phyloP scores from a whole-genome alignment of 176 grass and related monocot genomes.

The Poa annua region DNA sequence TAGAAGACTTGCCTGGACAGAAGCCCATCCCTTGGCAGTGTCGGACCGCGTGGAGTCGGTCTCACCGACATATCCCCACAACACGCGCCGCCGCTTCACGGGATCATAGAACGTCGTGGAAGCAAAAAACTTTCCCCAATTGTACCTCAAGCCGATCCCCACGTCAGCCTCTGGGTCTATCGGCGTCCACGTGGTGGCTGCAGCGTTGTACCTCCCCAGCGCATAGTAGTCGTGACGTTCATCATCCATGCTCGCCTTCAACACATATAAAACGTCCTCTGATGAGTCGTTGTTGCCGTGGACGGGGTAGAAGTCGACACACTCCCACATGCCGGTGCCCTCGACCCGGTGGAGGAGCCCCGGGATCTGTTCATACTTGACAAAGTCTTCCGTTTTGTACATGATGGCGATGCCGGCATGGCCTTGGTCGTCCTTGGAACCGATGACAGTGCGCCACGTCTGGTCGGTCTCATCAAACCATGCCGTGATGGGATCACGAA shows the following conservation, averaged over 20 bases:
- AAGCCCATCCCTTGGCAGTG: background rate
- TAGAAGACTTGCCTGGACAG: background rate
- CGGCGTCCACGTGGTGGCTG: background rate
- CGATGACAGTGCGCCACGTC: conserved; percentile 5
- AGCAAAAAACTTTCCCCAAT: background rate
- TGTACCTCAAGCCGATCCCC: background rate
- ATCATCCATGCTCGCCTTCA: conserved; percentile 3
- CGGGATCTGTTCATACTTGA: background rate
- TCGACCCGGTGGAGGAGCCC: background rate
- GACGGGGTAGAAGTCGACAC: background rate
- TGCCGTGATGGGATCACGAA: background rate
- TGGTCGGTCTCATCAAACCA: background rate
- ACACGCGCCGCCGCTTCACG: background rate
- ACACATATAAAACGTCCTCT: background rate
- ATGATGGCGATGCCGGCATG: background rate
- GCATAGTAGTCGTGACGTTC: conserved; percentile 17
- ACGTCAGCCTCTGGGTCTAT: background rate
- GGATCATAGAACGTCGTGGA: background rate
- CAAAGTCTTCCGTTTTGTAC: background rate
- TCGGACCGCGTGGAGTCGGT: background rate
- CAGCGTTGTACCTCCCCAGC: background rate
- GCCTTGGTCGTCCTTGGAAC: background rate
- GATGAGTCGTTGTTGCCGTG: background rate
- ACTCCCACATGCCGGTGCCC: conserved; percentile 19
- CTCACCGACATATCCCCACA: background rate